phyloP scores from a whole-genome alignment of 352 stramenopile genomes.

The Phytophthora capsici region DNA sequence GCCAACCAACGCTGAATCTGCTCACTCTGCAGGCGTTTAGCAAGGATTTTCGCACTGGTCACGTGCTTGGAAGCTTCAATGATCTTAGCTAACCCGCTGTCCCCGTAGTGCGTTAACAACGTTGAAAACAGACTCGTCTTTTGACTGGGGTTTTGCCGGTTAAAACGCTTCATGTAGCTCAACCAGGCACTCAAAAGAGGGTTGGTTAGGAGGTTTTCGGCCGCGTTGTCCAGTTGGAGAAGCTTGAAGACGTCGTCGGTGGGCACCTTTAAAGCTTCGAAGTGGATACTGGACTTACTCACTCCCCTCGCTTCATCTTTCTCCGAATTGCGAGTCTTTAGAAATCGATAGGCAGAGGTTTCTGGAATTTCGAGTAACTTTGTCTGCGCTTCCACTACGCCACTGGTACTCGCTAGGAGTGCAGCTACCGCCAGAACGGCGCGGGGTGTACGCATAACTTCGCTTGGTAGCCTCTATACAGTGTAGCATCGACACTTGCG shows the following conservation, averaged over 20 bases:
- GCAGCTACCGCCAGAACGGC: not conserved
- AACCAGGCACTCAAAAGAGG: constrained; percentile 9
- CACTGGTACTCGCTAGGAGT: not conserved
- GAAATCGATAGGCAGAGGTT: too few relatives aligned
- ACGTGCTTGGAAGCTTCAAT: constrained; percentile 15
- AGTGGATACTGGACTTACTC: constrained; percentile 1
- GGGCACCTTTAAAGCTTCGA: not conserved
- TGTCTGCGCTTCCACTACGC: not conserved
- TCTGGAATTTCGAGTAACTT: not conserved
- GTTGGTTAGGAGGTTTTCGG: not conserved
- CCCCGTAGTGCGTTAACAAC: constrained; percentile 6
- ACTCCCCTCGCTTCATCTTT: constrained; percentile 8
- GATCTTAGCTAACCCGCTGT: constrained; percentile 19
- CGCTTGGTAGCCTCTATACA: too few relatives aligned
- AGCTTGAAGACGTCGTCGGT: constrained; percentile 5
- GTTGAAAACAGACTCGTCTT: constrained; percentile 13
- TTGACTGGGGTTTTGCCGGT: constrained; percentile 7
- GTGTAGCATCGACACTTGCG: too few relatives aligned
- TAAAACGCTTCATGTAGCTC: constrained; percentile 22
- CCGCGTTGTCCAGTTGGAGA: constrained; percentile 11
- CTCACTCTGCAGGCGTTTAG: constrained; percentile 14
- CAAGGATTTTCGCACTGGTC: not conserved
- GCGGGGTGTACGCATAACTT: not conserved
- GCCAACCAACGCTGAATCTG: constrained; percentile 15
- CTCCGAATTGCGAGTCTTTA: not conserved